phyloP scores from a whole-genome alignment of 768 basidiomycete species.

The Tylopilus vinaceipallidus region DNA sequence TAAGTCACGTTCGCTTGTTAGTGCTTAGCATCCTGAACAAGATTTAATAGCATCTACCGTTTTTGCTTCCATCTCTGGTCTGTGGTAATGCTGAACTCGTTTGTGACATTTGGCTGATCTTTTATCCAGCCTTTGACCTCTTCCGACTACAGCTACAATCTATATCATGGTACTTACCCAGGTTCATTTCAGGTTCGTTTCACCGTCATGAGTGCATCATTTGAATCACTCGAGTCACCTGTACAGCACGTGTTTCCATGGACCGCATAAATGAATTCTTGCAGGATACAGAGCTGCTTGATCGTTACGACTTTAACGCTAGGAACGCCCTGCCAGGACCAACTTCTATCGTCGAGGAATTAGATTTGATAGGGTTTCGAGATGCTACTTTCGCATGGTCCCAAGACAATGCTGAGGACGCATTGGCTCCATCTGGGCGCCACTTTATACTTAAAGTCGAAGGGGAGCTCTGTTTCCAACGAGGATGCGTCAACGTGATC shows the following conservation, averaged over 20 bases:
- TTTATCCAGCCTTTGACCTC: neutral
- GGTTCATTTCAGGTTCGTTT: neutral
- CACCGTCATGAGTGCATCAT: neutral
- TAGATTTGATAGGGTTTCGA: neutral
- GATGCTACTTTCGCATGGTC: constrained; percentile 3
- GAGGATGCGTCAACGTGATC: constrained; percentile 1
- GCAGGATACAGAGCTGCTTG: neutral
- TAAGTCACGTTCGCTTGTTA: neutral
- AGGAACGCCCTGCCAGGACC: neutral
- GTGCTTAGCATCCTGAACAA: neutral
- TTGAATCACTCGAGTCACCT: too few relatives aligned
- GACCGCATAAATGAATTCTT: constrained; percentile 4
- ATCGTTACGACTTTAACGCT: neutral
- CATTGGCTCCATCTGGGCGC: neutral
- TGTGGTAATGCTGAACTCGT: too few relatives aligned
- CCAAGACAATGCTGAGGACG: neutral
- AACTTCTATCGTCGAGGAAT: neutral
- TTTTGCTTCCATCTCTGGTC: constrained; percentile 5
- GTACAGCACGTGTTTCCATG: neutral
- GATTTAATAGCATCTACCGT: neutral
- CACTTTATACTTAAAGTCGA: neutral
- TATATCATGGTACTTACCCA: neutral
- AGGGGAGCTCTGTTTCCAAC: neutral
- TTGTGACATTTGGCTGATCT: too few relatives aligned
- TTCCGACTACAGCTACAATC: neutral